Percentiles rank a stretch among this genome's conserved stretches.
Conservation (phyloP, 305 asterid species). For the Lippia alba region DNA sequence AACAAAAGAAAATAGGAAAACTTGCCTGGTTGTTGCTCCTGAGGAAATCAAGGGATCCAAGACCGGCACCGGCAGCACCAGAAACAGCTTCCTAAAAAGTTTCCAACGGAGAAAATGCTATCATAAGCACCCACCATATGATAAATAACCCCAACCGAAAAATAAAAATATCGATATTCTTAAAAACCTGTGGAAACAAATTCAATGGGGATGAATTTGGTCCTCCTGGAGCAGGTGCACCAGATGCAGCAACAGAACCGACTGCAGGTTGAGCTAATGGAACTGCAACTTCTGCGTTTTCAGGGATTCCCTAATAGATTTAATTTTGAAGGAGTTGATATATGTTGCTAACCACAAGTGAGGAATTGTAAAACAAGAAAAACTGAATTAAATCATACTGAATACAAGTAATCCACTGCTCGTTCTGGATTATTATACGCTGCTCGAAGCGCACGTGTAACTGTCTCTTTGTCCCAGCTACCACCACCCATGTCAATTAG, state of each 20-base stretch:
- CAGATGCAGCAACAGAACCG: conserved; percentile 45
- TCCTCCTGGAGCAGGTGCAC: conserved; percentile 59
- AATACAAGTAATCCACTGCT: conserved; percentile 82
- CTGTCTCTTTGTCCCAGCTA: conserved; percentile 86
- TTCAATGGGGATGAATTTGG: conserved; percentile 91
- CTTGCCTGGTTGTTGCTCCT: conserved; percentile 74
- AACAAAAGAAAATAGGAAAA: conserved; percentile 2
- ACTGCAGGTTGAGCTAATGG: conserved; percentile 52
- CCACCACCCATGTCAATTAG: conserved; percentile 94
- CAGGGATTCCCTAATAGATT: conserved; percentile 69
- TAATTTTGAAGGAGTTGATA: conserved; percentile 7
- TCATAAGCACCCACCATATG: conserved; percentile 15
- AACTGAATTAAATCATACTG: conserved; percentile 46
- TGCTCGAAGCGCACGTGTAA: conserved; percentile 83
- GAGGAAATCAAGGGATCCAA: conserved; percentile 83
- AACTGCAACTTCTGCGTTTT: conserved; percentile 63
- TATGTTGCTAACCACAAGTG: conserved; percentile 8
- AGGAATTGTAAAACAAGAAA: conserved; percentile 7
- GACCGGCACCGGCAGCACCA: conserved; percentile 66
- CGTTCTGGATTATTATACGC: conserved; percentile 93
- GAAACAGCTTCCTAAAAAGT: conserved; percentile 60
- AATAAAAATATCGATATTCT: conserved; percentile 4
- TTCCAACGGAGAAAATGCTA: conserved; percentile 24
- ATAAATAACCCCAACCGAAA: background rate
- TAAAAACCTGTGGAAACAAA: conserved; percentile 83